Conservation (phyloP, 352 stramenopile species). For the Globisporangium spiculum region DNA sequence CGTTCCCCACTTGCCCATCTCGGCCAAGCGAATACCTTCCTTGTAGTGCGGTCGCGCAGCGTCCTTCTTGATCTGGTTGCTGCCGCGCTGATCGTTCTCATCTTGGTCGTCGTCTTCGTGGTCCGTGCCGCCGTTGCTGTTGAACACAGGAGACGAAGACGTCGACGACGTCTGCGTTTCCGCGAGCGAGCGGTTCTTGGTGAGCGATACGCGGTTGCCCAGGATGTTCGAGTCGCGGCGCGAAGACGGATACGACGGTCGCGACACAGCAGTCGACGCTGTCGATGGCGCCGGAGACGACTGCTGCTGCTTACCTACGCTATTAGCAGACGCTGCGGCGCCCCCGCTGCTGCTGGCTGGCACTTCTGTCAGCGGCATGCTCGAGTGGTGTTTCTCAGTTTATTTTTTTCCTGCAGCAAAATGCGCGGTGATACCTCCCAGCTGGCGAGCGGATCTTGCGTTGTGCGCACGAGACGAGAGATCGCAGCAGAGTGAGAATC, state of each 20-base stretch:
- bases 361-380: constrained; percentile 4
- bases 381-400: not conserved
- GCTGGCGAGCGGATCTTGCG: not conserved
- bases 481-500: not conserved
- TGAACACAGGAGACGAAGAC: constrained; percentile 17
- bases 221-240: constrained; percentile 22
- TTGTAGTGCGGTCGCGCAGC: constrained; percentile 67
- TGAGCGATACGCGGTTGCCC: constrained; percentile 60
- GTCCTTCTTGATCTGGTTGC: constrained; percentile 22
- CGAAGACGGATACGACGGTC: constrained; percentile 17
- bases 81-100: constrained; percentile 8
- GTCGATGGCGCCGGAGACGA: not conserved
- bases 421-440: not conserved
- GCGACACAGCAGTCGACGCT: not conserved
- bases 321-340: not conserved
- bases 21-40: constrained; percentile 73
- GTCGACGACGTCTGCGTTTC: constrained; percentile 18
- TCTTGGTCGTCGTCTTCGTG: constrained; percentile 14
- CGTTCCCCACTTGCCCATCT: constrained; percentile 77
- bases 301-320: not conserved
- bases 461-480: constrained; percentile 3
- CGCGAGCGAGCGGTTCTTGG: constrained; percentile 29
- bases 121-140: constrained; percentile 2
- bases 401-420: not conserved
- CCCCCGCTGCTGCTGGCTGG: not conserved